Percentiles rank a stretch among this genome's conserved stretches.
These are phyloP conservation scores for Solanum appendiculatum DNA, from an alignment of 257 asterid genomes.

Conservation along the genomic window DNA sequence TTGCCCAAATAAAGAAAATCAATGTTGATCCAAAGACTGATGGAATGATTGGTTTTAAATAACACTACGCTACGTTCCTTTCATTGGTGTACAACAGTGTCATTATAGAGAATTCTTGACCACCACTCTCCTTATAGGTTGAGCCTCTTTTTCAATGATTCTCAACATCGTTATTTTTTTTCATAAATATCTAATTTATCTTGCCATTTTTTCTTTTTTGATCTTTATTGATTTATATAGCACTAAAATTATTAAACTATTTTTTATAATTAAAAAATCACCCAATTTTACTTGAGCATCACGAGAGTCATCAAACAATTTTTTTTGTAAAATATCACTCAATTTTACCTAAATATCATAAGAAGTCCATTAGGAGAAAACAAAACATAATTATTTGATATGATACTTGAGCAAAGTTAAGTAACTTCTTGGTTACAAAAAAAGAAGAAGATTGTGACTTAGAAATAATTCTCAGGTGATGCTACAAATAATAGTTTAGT, in stretches of 20 bases:
- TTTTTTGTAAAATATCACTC: background rate
- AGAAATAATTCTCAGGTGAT: background rate
- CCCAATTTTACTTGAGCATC: background rate
- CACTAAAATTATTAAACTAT: background rate
- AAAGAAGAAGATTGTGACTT: background rate
- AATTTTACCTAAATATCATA: background rate
- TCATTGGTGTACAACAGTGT: too few relatives aligned
- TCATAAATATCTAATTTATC: too few relatives aligned
- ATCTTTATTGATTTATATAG: too few relatives aligned
- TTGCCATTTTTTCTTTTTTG: background rate
- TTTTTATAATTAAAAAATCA: background rate
- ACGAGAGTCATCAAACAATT: background rate
- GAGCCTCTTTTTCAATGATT: background rate
- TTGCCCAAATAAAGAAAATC: background rate
- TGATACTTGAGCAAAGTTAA: background rate
- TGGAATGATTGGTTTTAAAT: too few relatives aligned
- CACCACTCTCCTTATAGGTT: background rate
- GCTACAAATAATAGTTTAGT: background rate
- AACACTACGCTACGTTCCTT: background rate
- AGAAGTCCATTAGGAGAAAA: background rate
- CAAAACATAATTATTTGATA: background rate
- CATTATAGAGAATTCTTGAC: background rate
- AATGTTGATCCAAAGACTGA: background rate
- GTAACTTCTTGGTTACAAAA: background rate
- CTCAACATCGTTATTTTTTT: too few relatives aligned